Base-by-base conservation (phyloP, 2,329 filamentous ascomycete species). In the Nectriaceae sp. region DNA sequence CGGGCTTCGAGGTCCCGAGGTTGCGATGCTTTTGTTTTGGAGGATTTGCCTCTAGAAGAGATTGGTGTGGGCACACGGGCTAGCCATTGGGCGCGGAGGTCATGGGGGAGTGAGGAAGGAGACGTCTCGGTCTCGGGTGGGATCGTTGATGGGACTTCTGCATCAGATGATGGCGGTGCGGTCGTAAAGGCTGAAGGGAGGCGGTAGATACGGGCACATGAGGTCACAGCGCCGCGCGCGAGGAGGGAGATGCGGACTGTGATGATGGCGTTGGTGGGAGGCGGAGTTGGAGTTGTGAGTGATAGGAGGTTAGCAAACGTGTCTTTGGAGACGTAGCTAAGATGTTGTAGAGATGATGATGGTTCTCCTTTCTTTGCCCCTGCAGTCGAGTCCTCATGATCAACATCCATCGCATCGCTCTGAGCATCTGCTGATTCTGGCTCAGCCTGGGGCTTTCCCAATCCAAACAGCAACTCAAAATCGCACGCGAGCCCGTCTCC, bases 401-500 rank as follows among this genome's bases (percentile, higher is more conserved):
- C 67, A 22, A 70, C 21, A 11, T 70, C 65, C 67, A 70, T 70
- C 22, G 57, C 53, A 31, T 65, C 58, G n/a, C 53, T 44, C 8
- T 55, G 59, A 15, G 56, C 39, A 31, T 61, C 55, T 50, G 57
- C 55, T 39, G 43, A 33, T 5, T 63, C 11, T 49, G 36, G 16
- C 26, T 51, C 49, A 37, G 54, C 45, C 43, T 48, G 21, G 5
- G 60, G 45, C 20, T 46, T 38, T 4, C 46, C 31, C 11, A 65
- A 50, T 5, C 52, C 67, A 45, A 90, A 75, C n/a, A 95, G 68
- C 26, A 74, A 73, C 61, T 90, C 86, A 79, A 90, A 96, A 63
- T 96, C 90, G 69, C 89, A 96, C 10, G 84, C 82, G 79, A 89
- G 90, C 0, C 91, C 91, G 44, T 82, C 72, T 2, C 94, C 94